Evolutionary conservation across 805 yeast species (phyloP).

Genomic region (Candida chilensis): DNA sequence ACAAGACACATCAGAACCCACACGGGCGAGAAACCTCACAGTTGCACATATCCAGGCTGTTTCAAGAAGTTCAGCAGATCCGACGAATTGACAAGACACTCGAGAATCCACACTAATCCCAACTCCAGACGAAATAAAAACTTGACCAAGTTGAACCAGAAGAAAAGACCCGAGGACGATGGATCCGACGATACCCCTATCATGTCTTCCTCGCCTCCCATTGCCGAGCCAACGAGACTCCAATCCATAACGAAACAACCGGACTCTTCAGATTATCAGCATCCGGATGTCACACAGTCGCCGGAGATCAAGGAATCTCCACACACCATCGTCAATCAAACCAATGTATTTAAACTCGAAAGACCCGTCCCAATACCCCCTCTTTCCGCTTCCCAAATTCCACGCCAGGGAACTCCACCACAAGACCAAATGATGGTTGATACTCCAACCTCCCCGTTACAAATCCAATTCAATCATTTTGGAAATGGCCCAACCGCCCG

Average conservation of each 20-base stretch:
- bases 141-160: constrained; percentile 5
- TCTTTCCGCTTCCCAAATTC: too few relatives aligned
- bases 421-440: too few relatives aligned
- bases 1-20: constrained; percentile 88
- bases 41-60: constrained; percentile 80
- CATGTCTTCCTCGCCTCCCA: too few relatives aligned
- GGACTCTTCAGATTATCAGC: not conserved
- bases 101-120: constrained; percentile 68
- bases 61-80: constrained; percentile 68
- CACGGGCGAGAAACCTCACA: constrained; percentile 90
- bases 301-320: not conserved
- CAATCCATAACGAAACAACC: not conserved
- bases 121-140: constrained; percentile 31
- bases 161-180: not conserved
- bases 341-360: not conserved
- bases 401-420: too few relatives aligned
- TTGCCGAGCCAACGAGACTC: not conserved
- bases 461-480: too few relatives aligned
- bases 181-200: too few relatives aligned
- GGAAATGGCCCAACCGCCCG: too few relatives aligned
- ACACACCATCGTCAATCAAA: not conserved
- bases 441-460: too few relatives aligned
- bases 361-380: too few relatives aligned
- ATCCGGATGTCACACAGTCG: not conserved
- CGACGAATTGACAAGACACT: constrained; percentile 83